Evolutionary conservation across 108 stramenopile species (phyloP), one percentile per base, ranked within the genome.

Genomic region (Parietichytrium sp.): DNA sequence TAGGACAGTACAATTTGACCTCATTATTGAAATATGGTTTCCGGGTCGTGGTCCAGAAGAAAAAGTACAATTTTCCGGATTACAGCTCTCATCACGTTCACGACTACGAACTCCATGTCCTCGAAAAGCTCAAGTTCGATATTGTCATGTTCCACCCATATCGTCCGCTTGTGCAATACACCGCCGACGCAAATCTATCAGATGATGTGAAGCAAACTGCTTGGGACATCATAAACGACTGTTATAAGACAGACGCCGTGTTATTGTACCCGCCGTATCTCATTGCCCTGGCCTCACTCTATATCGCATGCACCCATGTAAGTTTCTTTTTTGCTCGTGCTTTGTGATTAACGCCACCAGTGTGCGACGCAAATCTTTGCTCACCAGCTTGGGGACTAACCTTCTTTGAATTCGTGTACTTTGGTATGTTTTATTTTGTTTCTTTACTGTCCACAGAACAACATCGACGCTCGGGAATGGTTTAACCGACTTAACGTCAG

Each of bases 201-300:
- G 42, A 72, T 42, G n/a, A 72, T 10, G 33, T 0, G 15, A 6
- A 45, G 13, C 38, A 27, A n/a, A 42, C 61, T 16, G 61, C 61
- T 25, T 72, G 61, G 61, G 45, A 13, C 45, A 72, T 72, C 42
- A n/a, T 72, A n/a, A 72, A 72, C 61, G 61, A 72, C 61, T 72
- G 38, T 16, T 72, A 72, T 27, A 10, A 45, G 10, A 45, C 61
- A 1, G 61, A 72, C 61, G 61, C 45, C 6, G 45, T 72, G 36
- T 25, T 72, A n/a, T 18, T 72, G 20, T 72, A 72, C 33, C 61
- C 61, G 33, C 61, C 61, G 42, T 72, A 72, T 2, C 42, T 72
- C 38, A 72, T 72, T 45, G 61, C 61, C 61, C 10, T 72, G 29
- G 61, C 61, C 10, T 33, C 61, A 2, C 33, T 72, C 33, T 72